Evolutionary conservation across 352 stramenopile species (phyloP).

Genomic region (Phytophthora capsici): DNA sequence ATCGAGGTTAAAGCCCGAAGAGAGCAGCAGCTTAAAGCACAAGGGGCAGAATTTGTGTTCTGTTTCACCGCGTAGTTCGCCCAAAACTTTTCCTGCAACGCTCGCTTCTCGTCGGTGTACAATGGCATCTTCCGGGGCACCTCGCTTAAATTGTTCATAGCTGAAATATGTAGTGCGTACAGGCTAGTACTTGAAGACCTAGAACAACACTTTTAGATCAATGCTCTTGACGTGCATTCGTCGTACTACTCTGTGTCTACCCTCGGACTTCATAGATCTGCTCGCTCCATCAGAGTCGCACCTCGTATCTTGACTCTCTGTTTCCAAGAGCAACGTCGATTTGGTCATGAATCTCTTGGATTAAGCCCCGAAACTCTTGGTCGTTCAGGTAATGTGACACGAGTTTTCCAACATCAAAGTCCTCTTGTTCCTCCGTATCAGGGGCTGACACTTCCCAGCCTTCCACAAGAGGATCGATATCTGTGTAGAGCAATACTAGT

Average conservation of each 20-base stretch:
- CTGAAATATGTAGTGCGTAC: background rate
- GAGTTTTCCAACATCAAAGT: conserved; percentile 29
- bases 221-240: too few relatives aligned
- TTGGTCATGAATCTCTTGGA: conserved; percentile 48
- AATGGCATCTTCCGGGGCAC: background rate
- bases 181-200: conserved; percentile 17
- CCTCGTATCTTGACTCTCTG: conserved; percentile 3
- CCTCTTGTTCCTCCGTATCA: background rate
- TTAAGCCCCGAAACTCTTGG: conserved; percentile 38
- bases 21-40: background rate
- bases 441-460: conserved; percentile 3
- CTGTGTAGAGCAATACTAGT: conserved; percentile 19
- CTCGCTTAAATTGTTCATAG: conserved; percentile 7
- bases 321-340: conserved; percentile 30
- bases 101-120: conserved; percentile 5
- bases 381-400: conserved; percentile 40
- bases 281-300: conserved; percentile 1
- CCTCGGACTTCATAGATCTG: background rate
- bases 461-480: conserved; percentile 54
- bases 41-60: conserved; percentile 15
- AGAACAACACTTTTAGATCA: background rate
- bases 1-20: conserved; percentile 46
- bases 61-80: conserved; percentile 6
- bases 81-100: background rate
- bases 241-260: too few relatives aligned